These are phyloP conservation scores for Climacium dendroides DNA, from an alignment of 225 moss, liverwort and hornwort genomes.

Conservation along the genomic window DNA sequence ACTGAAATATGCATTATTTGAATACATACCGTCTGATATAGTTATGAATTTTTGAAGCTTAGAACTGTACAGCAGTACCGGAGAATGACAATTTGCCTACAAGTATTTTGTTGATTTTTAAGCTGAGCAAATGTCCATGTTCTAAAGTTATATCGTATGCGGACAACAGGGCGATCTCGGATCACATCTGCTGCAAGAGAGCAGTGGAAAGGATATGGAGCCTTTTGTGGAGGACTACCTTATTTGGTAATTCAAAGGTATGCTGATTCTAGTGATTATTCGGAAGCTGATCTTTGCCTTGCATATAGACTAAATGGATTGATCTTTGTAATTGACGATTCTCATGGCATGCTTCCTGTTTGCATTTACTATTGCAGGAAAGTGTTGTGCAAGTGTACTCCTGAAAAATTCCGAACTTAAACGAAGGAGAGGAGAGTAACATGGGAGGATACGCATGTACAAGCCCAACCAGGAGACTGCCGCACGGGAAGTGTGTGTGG, in stretches of 20 bases:
- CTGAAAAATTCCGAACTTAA: not conserved
- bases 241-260: not conserved
- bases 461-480: conserved; percentile 12
- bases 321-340: not conserved
- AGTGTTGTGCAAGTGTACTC: not conserved
- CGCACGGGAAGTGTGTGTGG: conserved; percentile 18
- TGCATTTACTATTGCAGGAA: not conserved
- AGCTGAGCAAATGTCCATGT: not conserved
- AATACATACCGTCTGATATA: too few relatives aligned
- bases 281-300: not conserved
- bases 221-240: not conserved
- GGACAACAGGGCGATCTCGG: not conserved
- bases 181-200: not conserved
- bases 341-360: not conserved
- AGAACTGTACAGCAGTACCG: not conserved
- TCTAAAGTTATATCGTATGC: not conserved
- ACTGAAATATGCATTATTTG: too few relatives aligned
- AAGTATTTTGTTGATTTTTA: not conserved
- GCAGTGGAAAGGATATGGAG: not conserved
- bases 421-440: not conserved
- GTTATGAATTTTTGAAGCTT: not conserved
- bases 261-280: not conserved
- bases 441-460: conserved; percentile 10
- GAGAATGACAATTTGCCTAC: not conserved
- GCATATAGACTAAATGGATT: not conserved